Conservation (phyloP, 768 basidiomycete genomes). For the Clathrus columnatus region DNA sequence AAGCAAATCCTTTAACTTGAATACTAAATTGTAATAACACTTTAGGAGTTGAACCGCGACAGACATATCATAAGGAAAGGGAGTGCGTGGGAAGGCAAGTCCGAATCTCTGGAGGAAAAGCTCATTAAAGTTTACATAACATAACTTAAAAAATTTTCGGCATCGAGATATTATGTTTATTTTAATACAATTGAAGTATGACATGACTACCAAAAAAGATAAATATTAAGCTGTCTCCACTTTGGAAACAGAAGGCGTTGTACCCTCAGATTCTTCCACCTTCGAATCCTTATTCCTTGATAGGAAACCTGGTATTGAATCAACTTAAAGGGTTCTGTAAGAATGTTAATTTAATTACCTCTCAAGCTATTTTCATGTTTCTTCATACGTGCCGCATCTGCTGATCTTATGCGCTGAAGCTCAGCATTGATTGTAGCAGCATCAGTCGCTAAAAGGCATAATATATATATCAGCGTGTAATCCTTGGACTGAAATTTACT, state of each 20-base stretch:
- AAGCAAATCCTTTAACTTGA: neutral
- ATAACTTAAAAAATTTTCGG: too few relatives aligned
- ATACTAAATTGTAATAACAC: neutral
- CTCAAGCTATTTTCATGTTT: constrained; percentile 63
- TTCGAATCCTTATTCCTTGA: neutral
- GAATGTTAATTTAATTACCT: constrained; percentile 34
- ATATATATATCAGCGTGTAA: neutral
- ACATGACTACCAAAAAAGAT: too few relatives aligned
- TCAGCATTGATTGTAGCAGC: constrained; percentile 54
- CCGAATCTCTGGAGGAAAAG: too few relatives aligned
- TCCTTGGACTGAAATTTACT: constrained; percentile 6
- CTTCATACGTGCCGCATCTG: constrained; percentile 61
- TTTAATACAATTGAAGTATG: too few relatives aligned
- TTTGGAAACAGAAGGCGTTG: neutral
- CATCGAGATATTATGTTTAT: too few relatives aligned
- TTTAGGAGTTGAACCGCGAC: neutral
- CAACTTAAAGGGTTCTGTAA: neutral
- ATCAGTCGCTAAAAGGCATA: constrained; percentile 31
- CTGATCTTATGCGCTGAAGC: constrained; percentile 45
- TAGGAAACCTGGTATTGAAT: neutral
- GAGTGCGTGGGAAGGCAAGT: neutral
- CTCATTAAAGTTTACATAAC: too few relatives aligned
- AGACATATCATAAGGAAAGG: neutral
- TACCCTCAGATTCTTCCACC: neutral
- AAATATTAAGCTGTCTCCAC: neutral